Percentiles rank a stretch among this genome's conserved stretches.
Conservation (phyloP, 306 rosid species). For the Neltuma alba region DNA sequence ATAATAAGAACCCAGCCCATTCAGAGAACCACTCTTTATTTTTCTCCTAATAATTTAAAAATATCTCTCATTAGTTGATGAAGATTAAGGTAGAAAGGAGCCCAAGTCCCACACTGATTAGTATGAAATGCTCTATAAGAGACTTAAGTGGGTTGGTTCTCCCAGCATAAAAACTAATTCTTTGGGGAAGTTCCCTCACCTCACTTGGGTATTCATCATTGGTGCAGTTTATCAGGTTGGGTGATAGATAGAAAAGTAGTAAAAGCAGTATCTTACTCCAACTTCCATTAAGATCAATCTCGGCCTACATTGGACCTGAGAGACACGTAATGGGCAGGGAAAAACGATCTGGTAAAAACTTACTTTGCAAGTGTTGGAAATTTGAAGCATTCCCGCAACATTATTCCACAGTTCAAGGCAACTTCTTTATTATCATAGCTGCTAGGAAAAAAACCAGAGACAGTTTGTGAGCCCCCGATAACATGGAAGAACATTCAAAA, state of each 20-base stretch:
- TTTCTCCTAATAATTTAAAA: conserved; percentile 13
- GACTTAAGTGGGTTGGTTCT: neutral
- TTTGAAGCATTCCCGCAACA: conserved; percentile 97
- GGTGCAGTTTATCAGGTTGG: neutral
- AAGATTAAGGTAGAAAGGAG: neutral
- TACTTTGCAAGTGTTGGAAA: conserved; percentile 86
- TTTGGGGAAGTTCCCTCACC: neutral
- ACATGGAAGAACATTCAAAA: conserved; percentile 28
- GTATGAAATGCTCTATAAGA: neutral
- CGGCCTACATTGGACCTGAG: conserved; percentile 6
- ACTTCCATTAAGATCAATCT: conserved; percentile 33
- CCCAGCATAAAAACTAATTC: neutral
- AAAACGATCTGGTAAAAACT: conserved; percentile 37
- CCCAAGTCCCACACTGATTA: neutral
- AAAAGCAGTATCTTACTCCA: conserved; percentile 25
- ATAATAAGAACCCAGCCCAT: conserved; percentile 11
- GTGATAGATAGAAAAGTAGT: conserved; percentile 10
- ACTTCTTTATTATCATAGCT: conserved; percentile 98
- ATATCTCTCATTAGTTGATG: neutral
- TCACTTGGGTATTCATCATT: neutral
- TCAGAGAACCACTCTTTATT: neutral
- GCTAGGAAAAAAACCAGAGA: conserved; percentile 37
- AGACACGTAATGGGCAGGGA: conserved; percentile 12
- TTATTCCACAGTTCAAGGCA: conserved; percentile 87
- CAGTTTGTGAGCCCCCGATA: conserved; percentile 20